Percentiles rank a stretch among this genome's conserved stretches.
Evolutionary conservation across 257 asterid species (phyloP).

Genomic region (Rehmannia glutinosa): DNA sequence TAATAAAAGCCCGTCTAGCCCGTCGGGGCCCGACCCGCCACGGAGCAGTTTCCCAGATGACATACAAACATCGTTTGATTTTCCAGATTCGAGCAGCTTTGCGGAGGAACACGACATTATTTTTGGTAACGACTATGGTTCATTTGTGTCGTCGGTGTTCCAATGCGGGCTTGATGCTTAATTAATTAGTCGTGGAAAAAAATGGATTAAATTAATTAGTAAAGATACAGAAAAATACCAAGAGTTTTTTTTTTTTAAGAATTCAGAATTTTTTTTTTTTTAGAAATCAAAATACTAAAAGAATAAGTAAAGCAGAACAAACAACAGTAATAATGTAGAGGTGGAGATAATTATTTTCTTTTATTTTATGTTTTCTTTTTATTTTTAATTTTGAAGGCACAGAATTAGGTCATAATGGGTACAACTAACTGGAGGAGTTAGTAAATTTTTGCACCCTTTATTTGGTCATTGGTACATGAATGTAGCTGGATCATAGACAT

Average conservation of each 20-base stretch:
- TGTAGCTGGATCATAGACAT: slow-evolving; percentile 7
- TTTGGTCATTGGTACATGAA: slow-evolving; percentile 10
- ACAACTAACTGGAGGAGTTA: not conserved
- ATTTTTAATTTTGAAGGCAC: too few relatives aligned
- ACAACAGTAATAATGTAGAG: slow-evolving; percentile 1
- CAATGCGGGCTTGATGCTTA: slow-evolving; percentile 57
- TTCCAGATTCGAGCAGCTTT: slow-evolving; percentile 61
- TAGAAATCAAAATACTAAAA: not conserved
- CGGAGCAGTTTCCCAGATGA: slow-evolving; percentile 84
- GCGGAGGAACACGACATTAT: slow-evolving; percentile 59
- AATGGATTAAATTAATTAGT: not conserved
- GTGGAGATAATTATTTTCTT: not conserved
- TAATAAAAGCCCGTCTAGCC: slow-evolving; percentile 28
- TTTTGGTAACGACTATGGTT: slow-evolving; percentile 53
- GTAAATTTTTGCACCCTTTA: not conserved
- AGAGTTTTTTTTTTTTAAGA: too few relatives aligned
- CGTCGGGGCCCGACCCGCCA: slow-evolving; percentile 37
- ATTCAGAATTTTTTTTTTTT: too few relatives aligned
- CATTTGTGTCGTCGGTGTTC: slow-evolving; percentile 53
- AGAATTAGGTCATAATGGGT: too few relatives aligned
- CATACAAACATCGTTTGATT: slow-evolving; percentile 83
- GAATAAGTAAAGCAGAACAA: not conserved
- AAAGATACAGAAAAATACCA: not conserved
- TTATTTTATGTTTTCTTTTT: not conserved
- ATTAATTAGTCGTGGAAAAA: not conserved